Evolutionary conservation across 306 rosid genomes (phyloP), one percentile per base, ranked within the genome.

Genomic region (Carpinus fangiana): DNA sequence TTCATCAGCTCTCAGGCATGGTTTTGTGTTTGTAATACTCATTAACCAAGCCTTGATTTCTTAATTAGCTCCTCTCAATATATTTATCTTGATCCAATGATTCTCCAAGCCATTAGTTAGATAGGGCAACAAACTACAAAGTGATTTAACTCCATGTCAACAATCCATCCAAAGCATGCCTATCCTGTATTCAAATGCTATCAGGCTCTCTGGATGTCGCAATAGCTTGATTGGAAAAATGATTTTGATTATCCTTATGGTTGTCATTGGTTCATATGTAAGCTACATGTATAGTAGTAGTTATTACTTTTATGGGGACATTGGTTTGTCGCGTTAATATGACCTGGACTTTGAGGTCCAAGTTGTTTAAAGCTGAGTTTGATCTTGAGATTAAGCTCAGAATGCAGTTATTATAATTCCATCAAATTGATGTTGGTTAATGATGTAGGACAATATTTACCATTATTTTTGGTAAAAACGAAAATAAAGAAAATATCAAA

Each of bases 51-150:
- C 47, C 21, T 20, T 34, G 47, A 31, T 17, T 13, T 34, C 6
- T 64, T 13, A 11, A 6, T 7, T 28, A 13, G n/a, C 20, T 12
- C 14, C 5, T 18, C 12, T 64, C 21, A 31, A 3, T 64, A 7
- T 46, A 31, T 36, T 36, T 48, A 65, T 65, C 70, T 65, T 34
- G 70, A 65, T 13, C 70, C 70, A 45, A 65, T 16, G 23, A 65
- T 65, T 23, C 65, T 23, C 14, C 38, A 20, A 36, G 8, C 38
- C 5, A 8, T 36, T 38, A 38, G 4, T n/a, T 36, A 9, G 12
- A 41, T 13, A 38, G 23, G 48, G 7, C 23, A 38, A 18, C 71
- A 66, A 9, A 38, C 50, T 18, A 4, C 48, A 41, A 66, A 66
- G 48, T 36, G 50, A 17, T 38, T 66, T 17, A 66, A 17, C 8